Percentiles rank a stretch among this genome's conserved stretches.
Conservation (phyloP, 169 alveolate genomes). For the Eimeria acervulina region DNA sequence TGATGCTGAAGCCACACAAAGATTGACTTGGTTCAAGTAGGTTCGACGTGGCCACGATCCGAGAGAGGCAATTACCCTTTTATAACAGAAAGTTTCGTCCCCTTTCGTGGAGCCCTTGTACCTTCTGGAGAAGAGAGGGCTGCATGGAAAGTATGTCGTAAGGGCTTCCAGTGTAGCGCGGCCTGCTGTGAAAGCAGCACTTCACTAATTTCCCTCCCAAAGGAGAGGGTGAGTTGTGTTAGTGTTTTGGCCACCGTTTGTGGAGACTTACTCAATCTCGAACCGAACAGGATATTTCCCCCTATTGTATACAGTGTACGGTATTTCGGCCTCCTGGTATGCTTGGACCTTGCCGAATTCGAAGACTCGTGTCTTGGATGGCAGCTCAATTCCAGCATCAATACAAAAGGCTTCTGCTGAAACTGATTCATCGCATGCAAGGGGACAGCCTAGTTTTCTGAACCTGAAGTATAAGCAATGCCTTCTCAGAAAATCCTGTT, state of each 20-base stretch:
- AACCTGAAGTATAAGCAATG: neutral
- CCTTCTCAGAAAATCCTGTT: neutral
- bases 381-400: constrained; percentile 92
- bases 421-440: constrained; percentile 78
- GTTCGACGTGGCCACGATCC: neutral
- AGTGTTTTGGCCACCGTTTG: neutral
- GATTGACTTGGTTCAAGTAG: neutral
- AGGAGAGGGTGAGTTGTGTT: neutral
- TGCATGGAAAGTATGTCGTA: neutral
- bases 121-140: neutral
- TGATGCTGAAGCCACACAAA: constrained; percentile 32
- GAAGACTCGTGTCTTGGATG: constrained; percentile 90
- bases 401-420: constrained; percentile 96
- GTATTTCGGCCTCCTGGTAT: constrained; percentile 93
- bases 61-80: neutral
- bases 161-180: neutral
- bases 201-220: neutral
- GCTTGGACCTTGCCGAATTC: constrained; percentile 96
- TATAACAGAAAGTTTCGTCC: neutral
- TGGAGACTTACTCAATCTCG: constrained; percentile 85
- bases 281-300: constrained; percentile 94
- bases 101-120: neutral
- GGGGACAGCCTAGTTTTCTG: neutral
- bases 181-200: neutral
- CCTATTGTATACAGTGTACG: constrained; percentile 90